Base-by-base conservation (phyloP, 2,329 filamentous ascomycete species). In the Hirsutella minnesotensis region DNA sequence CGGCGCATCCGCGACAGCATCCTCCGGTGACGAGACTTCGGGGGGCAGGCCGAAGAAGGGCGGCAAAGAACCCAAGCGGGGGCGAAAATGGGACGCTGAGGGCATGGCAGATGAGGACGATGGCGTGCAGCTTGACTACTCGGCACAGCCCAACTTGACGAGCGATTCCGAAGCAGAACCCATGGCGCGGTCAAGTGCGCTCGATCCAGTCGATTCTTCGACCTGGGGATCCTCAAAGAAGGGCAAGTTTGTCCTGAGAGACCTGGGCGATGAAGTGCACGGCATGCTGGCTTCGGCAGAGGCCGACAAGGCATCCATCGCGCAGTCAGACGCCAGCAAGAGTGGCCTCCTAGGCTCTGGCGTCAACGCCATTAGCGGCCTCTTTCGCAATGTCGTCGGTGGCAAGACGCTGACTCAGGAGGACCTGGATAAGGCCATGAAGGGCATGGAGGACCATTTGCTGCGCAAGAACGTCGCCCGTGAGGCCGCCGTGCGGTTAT, bases 401-500 rank as follows among this genome's bases (percentile, higher is more conserved):
- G 92, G 94, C 49, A 95, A 95, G 69, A 86, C 83, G 1, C 67
- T 98, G 55, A 94, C 87, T 1, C 86, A 88, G 60, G 78, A 84
- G 50, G 90, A 96, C 56, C 73, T 98, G 19, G 83, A 87, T 48
- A 94, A 94, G 61, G 86, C 92, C 2, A 81, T 98, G 67, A 92
- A 90, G 64, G 85, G 83, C 27, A 95, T 98, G 87, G 87, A 95
- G 59, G 87, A 95, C 44, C 90, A 96, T 60, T 70, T 98, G 7
- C 66, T 98, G 46, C 81, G 83, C 65, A 98, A 98, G 70, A 98
- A 98, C 55, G 89, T 98, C 22, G 92, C 92, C 0, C 83, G 86
- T 42, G 92, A 96, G 68, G 92, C 92, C 15, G 92, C 90, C 2
- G 75, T 95, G 27, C 83, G 92, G 42, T 69, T 98, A 35, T 95